phyloP scores from a whole-genome alignment of 805 yeast species.

The Candida caryicola region DNA sequence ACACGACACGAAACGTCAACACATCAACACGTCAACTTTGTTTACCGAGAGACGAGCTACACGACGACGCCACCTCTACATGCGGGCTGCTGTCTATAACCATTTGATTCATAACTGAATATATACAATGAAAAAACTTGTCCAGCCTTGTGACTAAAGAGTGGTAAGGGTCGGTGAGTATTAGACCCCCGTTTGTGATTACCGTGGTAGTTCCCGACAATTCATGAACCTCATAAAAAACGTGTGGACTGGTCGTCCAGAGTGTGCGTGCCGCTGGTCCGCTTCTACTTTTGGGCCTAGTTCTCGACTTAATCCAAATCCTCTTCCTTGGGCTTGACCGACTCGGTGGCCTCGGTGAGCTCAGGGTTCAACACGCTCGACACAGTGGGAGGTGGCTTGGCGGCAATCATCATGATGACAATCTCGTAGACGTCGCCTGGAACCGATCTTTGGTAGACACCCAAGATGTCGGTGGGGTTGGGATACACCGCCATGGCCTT shows the following conservation, averaged over 20 bases:
- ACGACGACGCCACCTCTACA: no score
- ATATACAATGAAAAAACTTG: not conserved
- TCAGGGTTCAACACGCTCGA: constrained; percentile 51
- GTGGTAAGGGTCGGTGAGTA: no score
- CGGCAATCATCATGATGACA: constrained; percentile 84
- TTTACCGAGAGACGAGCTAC: no score
- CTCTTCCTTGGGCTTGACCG: constrained; percentile 26
- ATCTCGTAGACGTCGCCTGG: constrained; percentile 80
- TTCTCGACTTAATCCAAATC: constrained; percentile 38
- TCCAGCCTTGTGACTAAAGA: no score
- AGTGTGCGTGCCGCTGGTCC: no score
- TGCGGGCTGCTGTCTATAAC: no score
- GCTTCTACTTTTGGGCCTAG: no score
- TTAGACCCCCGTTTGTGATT: no score
- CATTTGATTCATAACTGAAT: not conserved
- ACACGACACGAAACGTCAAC: no score
- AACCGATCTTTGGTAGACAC: constrained; percentile 84
- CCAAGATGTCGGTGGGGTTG: constrained; percentile 87
- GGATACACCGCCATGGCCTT: constrained; percentile 93
- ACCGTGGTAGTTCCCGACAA: not conserved
- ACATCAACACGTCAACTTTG: no score
- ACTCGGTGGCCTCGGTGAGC: constrained; percentile 12
- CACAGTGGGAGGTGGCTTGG: constrained; percentile 82
- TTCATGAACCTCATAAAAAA: not conserved
- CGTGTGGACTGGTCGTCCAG: no score